Conservation (phyloP, 306 rosid genomes). For the Fragaria ananassa region DNA sequence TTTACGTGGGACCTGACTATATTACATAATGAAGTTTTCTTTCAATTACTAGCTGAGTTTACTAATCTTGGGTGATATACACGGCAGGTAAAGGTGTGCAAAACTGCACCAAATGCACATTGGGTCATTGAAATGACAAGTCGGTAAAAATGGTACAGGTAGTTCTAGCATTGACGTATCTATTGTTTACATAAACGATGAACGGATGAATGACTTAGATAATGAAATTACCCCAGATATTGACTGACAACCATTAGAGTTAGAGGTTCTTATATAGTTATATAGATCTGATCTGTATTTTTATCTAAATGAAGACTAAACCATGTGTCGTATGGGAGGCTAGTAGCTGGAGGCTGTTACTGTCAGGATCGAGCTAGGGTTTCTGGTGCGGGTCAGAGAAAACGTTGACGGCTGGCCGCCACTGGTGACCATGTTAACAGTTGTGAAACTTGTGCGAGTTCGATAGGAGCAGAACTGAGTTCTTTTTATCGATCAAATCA, state of each 20-base stretch:
- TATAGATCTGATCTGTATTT: neutral
- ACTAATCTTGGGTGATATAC: no score
- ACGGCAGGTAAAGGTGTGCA: no score
- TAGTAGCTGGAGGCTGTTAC: neutral
- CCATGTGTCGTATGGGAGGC: neutral
- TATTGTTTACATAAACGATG: no score
- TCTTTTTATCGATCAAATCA: neutral
- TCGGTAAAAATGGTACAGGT: neutral
- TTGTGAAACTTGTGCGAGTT: neutral
- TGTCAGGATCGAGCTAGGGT: neutral
- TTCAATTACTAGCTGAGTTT: neutral
- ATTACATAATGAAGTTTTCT: neutral
- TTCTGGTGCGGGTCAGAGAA: constrained; percentile 1
- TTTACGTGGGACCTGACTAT: no score
- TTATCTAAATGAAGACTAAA: neutral
- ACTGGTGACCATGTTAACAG: neutral
- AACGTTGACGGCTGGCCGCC: neutral
- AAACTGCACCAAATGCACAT: no score
- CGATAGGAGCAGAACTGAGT: neutral
- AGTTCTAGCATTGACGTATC: no score
- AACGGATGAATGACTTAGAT: neutral
- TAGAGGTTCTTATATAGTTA: neutral
- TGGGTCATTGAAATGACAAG: no score
- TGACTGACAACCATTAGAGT: neutral
- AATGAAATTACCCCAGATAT: neutral